Conservation (phyloP, 108 stramenopile species). For the Skeletonema costatum region DNA sequence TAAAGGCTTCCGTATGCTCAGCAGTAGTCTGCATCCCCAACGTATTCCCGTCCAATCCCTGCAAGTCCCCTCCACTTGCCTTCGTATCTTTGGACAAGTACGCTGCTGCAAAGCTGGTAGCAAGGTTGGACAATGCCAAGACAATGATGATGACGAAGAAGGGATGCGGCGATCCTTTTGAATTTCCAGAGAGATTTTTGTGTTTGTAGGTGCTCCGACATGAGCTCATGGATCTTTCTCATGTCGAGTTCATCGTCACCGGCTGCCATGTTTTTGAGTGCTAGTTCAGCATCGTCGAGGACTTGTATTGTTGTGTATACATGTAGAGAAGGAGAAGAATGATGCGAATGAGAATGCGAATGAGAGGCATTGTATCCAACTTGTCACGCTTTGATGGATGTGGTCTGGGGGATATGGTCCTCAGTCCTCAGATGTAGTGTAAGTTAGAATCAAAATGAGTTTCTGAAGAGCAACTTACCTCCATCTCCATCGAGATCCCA, state of each 20-base stretch:
- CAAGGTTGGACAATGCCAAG: conserved; percentile 53
- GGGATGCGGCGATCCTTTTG: conserved; percentile 9
- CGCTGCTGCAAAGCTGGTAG: conserved; percentile 58
- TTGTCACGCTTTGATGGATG: no score
- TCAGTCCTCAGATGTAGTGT: no score
- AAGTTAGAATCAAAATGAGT: no score
- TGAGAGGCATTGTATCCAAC: no score
- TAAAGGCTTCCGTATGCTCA: neutral
- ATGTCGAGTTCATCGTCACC: neutral
- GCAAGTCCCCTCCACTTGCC: neutral
- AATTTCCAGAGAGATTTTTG: neutral
- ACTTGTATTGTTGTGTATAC: neutral
- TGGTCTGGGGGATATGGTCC: no score
- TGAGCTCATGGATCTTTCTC: neutral
- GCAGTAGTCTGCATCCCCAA: neutral
- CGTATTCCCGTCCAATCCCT: neutral
- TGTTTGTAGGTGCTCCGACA: neutral
- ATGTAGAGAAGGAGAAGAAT: no score
- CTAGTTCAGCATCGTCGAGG: conserved; percentile 9
- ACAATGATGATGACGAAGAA: conserved; percentile 41
- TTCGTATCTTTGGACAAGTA: conserved; percentile 56
- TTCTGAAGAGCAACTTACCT: neutral
- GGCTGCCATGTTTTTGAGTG: neutral
- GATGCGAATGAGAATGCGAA: no score
- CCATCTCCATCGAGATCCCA: neutral